Percentiles rank a stretch among this genome's conserved stretches.
These are phyloP conservation scores for Annulohypoxylon nitens DNA, from an alignment of 495 filamentous ascomycete species.

Conservation along the genomic window DNA sequence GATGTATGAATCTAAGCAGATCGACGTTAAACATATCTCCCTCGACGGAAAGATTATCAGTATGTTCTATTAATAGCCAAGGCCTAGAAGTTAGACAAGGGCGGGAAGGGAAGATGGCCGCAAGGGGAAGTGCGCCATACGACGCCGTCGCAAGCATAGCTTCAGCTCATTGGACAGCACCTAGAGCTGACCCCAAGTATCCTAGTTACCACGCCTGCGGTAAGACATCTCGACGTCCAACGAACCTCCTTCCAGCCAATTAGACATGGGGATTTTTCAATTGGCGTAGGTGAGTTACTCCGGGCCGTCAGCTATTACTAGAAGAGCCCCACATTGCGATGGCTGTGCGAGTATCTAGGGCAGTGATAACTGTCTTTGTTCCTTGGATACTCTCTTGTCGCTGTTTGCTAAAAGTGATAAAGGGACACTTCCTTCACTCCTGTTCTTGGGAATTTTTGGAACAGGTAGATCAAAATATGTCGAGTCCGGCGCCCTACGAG, in stretches of 20 bases:
- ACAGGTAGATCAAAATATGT: neutral
- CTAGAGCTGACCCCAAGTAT: neutral
- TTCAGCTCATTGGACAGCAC: neutral
- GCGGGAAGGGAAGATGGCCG: neutral
- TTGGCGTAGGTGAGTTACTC: slow-evolving; percentile 15
- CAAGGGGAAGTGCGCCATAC: neutral
- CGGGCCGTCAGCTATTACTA: slow-evolving; percentile 10
- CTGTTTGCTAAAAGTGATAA: neutral
- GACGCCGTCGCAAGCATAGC: neutral
- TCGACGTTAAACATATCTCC: neutral
- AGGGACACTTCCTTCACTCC: neutral
- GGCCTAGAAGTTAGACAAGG: neutral
- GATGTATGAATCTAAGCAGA: neutral
- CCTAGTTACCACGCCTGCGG: neutral
- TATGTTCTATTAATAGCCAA: neutral
- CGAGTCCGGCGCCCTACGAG: neutral
- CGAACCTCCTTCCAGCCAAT: slow-evolving; percentile 14
- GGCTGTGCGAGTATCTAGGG: neutral
- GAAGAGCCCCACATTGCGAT: neutral
- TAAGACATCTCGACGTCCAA: neutral
- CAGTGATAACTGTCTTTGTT: neutral
- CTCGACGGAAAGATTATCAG: neutral
- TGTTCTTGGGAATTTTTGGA: neutral
- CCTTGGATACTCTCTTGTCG: neutral
- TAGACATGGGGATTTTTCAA: neutral